Evolutionary conservation across 208 protist genomes (phyloP), one percentile per base, ranked within the genome.

Genomic region (Leishmania aethiopica): DNA sequence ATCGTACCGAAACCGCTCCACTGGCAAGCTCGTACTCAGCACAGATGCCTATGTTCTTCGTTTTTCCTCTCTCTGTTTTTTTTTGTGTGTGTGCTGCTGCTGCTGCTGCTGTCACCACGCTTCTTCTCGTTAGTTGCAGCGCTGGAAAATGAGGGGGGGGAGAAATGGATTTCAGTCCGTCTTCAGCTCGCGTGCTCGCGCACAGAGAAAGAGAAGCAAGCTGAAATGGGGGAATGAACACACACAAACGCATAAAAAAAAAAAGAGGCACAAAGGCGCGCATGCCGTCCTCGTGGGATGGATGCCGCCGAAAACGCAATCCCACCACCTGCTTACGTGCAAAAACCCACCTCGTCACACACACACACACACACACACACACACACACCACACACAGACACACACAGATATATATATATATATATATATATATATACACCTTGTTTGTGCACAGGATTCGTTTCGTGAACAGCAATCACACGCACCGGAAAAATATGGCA

Each of bases 271-370:
- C 13, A n/a, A 73, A 55, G 67, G 53, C 40, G 37, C 22, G 37
- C 59, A 28, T 77, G 73, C 13, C 25, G 22, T 47, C 51, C 49
- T 77, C 73, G 49, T 77, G 45, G 49, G 51, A 45, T 40, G 75
- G 17, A 66, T 70, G 28, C 75, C 17, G 40, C 57, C 8, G 6
- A 55, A 67, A 32, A 17, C 59, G 45, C 17, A 19, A 15, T 59
- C 45, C 45, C 72, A 6, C 72, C 45, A 28, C 4, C 4, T 11
- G 4, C 32, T 42, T 35, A 53, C 2, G 11, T 67, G 62, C 25
- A 67, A 67, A 67, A 17, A 15, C 51, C 51, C 15, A 22, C 51
- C 51, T 55, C 51, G 51, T 22, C 57, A 62, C 25, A 1, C 25
- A 32, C 25, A 32, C 7, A 62, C 0, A 25, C 7, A 66, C 3